These are phyloP conservation scores for Leucocoprinus sp. DNA, from an alignment of 768 basidiomycete species.

Conservation along the genomic window DNA sequence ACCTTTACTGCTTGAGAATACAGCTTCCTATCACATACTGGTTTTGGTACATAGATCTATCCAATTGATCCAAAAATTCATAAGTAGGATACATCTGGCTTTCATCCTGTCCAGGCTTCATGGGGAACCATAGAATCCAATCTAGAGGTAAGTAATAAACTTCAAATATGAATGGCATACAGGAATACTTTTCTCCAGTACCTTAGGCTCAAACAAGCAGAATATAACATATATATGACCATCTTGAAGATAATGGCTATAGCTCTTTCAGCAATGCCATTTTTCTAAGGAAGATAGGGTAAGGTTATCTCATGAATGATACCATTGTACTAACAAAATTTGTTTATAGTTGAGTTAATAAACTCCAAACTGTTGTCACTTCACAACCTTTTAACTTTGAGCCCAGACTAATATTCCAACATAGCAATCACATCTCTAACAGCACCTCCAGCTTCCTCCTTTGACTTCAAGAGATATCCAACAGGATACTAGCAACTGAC, in stretches of 20 bases:
- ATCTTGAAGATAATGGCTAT: slow-evolving; percentile 28
- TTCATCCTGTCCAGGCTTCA: slow-evolving; percentile 15
- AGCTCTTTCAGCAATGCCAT: slow-evolving; percentile 24
- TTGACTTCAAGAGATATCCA: slow-evolving; percentile 17
- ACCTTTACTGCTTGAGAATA: not conserved
- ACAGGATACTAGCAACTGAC: slow-evolving; percentile 16
- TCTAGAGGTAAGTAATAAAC: slow-evolving; percentile 16
- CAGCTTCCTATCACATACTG: slow-evolving; percentile 11
- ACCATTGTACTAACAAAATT: slow-evolving; percentile 14
- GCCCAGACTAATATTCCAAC: slow-evolving; percentile 14
- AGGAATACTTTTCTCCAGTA: slow-evolving; percentile 16
- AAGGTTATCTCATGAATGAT: slow-evolving; percentile 21
- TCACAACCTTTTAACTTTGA: slow-evolving; percentile 12
- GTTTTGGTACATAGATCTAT: slow-evolving; percentile 4
- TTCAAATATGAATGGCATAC: slow-evolving; percentile 18
- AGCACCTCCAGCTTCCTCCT: slow-evolving; percentile 18
- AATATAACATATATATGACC: slow-evolving; percentile 21
- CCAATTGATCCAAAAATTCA: slow-evolving; percentile 26
- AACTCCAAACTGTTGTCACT: slow-evolving; percentile 20
- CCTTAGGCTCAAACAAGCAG: not conserved
- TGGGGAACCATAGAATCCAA: slow-evolving; percentile 18
- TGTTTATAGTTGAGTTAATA: slow-evolving; percentile 12
- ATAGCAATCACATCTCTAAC: slow-evolving; percentile 21
- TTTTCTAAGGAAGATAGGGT: slow-evolving; percentile 22
- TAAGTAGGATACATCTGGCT: slow-evolving; percentile 21